Evolutionary conservation across 257 asterid species (phyloP).

Genomic region (Nicotiana attenuata): DNA sequence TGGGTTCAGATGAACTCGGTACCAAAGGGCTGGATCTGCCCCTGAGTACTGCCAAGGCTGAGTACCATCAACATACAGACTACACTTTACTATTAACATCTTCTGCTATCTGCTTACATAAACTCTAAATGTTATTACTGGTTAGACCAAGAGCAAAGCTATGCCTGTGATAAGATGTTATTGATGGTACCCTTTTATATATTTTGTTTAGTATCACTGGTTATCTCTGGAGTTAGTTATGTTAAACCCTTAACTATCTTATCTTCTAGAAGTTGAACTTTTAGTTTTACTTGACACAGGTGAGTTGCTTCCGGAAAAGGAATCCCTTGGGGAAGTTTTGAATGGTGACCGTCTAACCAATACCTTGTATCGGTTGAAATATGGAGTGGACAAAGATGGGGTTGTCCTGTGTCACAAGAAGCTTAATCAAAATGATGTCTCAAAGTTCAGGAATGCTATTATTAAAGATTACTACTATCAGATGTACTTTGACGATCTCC

Average conservation of each 20-base stretch:
- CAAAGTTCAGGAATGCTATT: slow-evolving; percentile 61
- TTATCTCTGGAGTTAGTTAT: neutral
- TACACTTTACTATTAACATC: neutral
- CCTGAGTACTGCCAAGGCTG: neutral
- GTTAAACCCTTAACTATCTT: neutral
- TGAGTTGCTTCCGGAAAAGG: slow-evolving; percentile 50
- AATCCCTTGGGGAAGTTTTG: slow-evolving; percentile 71
- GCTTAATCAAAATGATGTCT: slow-evolving; percentile 40
- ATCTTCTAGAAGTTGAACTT: slow-evolving; percentile 8
- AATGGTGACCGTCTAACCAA: slow-evolving; percentile 61
- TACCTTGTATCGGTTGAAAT: slow-evolving; percentile 53
- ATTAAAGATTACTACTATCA: slow-evolving; percentile 63
- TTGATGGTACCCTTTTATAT: neutral
- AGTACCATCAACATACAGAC: neutral
- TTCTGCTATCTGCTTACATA: neutral
- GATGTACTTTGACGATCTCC: slow-evolving; percentile 88
- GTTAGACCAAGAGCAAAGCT: neutral
- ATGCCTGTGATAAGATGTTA: neutral
- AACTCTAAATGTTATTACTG: neutral
- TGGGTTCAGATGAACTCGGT: no score
- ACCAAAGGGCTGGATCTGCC: no score
- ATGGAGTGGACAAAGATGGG: slow-evolving; percentile 46
- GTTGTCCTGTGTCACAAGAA: slow-evolving; percentile 55
- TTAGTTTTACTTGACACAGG: slow-evolving; percentile 39
- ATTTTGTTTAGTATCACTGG: neutral